Evolutionary conservation across 768 basidiomycete genomes (phyloP).

Genomic region (Mycena olivaceomarginata): DNA sequence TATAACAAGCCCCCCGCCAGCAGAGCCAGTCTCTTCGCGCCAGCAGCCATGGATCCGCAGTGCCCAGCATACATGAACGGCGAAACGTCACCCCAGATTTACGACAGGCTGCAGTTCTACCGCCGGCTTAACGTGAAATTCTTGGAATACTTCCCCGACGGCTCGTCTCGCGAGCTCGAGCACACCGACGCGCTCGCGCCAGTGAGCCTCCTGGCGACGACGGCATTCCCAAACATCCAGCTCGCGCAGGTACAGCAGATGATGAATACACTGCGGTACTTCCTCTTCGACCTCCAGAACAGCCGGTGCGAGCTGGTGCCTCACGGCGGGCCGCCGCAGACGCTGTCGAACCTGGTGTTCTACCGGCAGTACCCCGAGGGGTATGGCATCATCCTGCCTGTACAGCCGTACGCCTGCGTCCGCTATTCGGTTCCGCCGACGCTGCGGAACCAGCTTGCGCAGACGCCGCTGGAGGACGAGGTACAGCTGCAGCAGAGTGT

Average conservation of each 20-base stretch:
- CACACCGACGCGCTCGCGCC: conserved; percentile 14
- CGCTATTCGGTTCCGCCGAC: neutral
- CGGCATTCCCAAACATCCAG: conserved; percentile 17
- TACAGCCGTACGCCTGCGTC: conserved; percentile 14
- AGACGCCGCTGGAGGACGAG: conserved; percentile 33
- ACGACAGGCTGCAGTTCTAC: conserved; percentile 19
- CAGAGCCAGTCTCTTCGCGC: neutral
- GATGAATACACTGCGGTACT: conserved; percentile 37
- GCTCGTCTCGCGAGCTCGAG: conserved; percentile 27
- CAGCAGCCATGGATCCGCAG: conserved; percentile 28
- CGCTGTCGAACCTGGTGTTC: conserved; percentile 38
- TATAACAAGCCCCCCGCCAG: neutral
- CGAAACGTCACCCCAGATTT: conserved; percentile 19
- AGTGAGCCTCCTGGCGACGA: conserved; percentile 30
- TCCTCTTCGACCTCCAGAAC: conserved; percentile 42
- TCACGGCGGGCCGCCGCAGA: conserved; percentile 31
- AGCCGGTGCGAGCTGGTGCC: conserved; percentile 26
- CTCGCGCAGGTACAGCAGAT: conserved; percentile 22
- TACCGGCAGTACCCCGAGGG: conserved; percentile 25
- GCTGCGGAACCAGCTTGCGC: conserved; percentile 20
- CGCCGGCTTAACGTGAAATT: conserved; percentile 35
- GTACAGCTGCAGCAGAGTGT: conserved; percentile 33
- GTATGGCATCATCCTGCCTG: conserved; percentile 23
- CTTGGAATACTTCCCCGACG: conserved; percentile 38
- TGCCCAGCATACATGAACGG: conserved; percentile 34